These are phyloP conservation scores for Striga hermonthica DNA, from an alignment of 305 asterid genomes.

Conservation along the genomic window DNA sequence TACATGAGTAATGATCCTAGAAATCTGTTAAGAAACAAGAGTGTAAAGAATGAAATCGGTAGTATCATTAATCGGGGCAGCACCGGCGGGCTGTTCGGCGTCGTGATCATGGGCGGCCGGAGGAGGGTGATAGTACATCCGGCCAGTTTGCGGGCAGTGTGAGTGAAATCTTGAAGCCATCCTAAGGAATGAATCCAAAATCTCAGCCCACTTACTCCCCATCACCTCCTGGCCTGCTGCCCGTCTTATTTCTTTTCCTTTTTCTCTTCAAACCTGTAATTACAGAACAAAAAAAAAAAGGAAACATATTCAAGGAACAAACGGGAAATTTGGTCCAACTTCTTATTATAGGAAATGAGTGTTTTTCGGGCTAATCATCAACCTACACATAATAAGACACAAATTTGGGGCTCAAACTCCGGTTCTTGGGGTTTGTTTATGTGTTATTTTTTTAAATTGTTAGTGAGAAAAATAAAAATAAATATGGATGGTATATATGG, in stretches of 20 bases:
- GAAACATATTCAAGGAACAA: neutral
- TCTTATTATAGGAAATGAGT: neutral
- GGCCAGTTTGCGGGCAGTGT: conserved; percentile 81
- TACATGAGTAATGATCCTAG: neutral
- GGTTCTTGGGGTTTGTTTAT: no score
- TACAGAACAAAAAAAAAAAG: neutral
- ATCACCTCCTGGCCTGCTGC: conserved; percentile 30
- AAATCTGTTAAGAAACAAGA: conserved; percentile 24
- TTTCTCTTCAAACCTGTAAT: neutral
- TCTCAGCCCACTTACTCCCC: conserved; percentile 56
- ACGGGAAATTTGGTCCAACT: neutral
- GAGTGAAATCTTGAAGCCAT: conserved; percentile 75
- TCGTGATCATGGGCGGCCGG: conserved; percentile 34
- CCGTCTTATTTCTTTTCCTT: neutral
- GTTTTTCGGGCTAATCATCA: no score
- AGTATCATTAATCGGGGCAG: conserved; percentile 30
- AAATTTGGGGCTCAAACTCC: no score
- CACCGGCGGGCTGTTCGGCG: conserved; percentile 6
- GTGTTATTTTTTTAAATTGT: no score
- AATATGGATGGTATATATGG: no score
- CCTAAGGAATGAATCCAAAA: conserved; percentile 61
- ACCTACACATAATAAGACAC: no score
- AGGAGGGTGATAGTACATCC: conserved; percentile 91
- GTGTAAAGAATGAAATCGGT: conserved; percentile 53
- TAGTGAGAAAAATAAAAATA: no score